phyloP scores from a whole-genome alignment of 1,139 yeast genomes.

The Wickerhamomyces sp. region DNA sequence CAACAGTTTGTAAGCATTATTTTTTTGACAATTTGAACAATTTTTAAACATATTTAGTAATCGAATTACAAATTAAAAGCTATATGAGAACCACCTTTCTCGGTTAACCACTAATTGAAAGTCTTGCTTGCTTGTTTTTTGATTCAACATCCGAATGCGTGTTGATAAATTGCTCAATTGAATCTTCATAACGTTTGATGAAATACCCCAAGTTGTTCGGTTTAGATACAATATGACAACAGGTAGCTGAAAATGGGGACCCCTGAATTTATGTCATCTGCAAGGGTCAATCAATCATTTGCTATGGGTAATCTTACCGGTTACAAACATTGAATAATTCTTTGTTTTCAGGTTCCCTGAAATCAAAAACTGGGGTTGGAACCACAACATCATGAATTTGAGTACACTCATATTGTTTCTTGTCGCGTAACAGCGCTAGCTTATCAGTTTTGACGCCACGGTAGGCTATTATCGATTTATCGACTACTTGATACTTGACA shows the following conservation, averaged over 20 bases:
- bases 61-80: slow-evolving; percentile 77
- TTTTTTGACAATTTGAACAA: no score
- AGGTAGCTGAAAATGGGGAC: slow-evolving; percentile 88
- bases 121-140: slow-evolving; percentile 33
- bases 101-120: slow-evolving; percentile 31
- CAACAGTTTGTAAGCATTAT: no score
- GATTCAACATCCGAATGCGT: slow-evolving; percentile 75
- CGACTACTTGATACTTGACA: no score
- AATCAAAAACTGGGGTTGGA: slow-evolving; percentile 93
- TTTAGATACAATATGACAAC: slow-evolving; percentile 68
- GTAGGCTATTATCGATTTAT: no score
- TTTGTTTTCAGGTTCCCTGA: slow-evolving; percentile 72
- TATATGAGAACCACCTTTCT: slow-evolving; percentile 46
- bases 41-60: no score
- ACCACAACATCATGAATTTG: slow-evolving; percentile 80
- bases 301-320: slow-evolving; percentile 79
- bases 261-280: slow-evolving; percentile 73
- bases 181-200: slow-evolving; percentile 56
- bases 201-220: slow-evolving; percentile 65
- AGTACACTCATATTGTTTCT: slow-evolving; percentile 57
- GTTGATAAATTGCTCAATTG: slow-evolving; percentile 65
- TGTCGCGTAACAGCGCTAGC: slow-evolving; percentile 47
- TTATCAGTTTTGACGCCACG: no score
- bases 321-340: slow-evolving; percentile 59
- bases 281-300: slow-evolving; percentile 77